Evolutionary conservation across 164 flowering plant genomes (phyloP).

Genomic region (Umbellularia californica): DNA sequence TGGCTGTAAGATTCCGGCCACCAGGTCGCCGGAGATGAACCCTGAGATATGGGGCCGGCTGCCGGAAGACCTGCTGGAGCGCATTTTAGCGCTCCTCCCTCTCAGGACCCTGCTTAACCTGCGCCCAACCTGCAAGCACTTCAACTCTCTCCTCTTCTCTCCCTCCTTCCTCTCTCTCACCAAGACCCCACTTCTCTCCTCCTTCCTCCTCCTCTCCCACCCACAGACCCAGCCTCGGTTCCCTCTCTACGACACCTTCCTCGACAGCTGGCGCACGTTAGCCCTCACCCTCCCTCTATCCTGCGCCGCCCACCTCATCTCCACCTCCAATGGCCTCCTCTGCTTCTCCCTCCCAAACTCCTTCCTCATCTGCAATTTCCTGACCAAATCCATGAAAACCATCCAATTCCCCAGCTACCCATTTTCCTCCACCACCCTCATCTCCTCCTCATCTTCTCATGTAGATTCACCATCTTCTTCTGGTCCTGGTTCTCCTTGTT

Average conservation of each 20-base stretch:
- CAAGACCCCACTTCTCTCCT: slow-evolving; percentile 23
- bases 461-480: background rate
- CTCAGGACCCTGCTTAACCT: slow-evolving; percentile 40
- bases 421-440: slow-evolving; percentile 32
- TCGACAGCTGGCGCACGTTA: slow-evolving; percentile 41
- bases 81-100: slow-evolving; percentile 53
- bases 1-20: background rate
- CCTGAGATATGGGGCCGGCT: slow-evolving; percentile 56
- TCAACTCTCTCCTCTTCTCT: slow-evolving; percentile 53
- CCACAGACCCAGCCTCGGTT: slow-evolving; percentile 37
- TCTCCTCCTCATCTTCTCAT: slow-evolving; percentile 10
- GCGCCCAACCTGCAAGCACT: slow-evolving; percentile 59
- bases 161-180: slow-evolving; percentile 43
- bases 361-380: slow-evolving; percentile 51
- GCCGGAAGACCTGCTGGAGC: slow-evolving; percentile 59
- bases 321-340: slow-evolving; percentile 54
- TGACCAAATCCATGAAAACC: slow-evolving; percentile 32
- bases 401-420: slow-evolving; percentile 44
- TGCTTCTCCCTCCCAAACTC: slow-evolving; percentile 52
- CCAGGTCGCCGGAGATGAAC: slow-evolving; percentile 38
- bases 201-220: slow-evolving; percentile 63
- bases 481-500: slow-evolving; percentile 1
- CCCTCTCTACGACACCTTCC: slow-evolving; percentile 41
- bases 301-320: slow-evolving; percentile 27
- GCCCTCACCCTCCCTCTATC: slow-evolving; percentile 20